Percentiles rank a stretch among this genome's conserved stretches.
phyloP scores from a whole-genome alignment of 495 filamentous ascomycete genomes.

The Hypoxylon subgilvum region DNA sequence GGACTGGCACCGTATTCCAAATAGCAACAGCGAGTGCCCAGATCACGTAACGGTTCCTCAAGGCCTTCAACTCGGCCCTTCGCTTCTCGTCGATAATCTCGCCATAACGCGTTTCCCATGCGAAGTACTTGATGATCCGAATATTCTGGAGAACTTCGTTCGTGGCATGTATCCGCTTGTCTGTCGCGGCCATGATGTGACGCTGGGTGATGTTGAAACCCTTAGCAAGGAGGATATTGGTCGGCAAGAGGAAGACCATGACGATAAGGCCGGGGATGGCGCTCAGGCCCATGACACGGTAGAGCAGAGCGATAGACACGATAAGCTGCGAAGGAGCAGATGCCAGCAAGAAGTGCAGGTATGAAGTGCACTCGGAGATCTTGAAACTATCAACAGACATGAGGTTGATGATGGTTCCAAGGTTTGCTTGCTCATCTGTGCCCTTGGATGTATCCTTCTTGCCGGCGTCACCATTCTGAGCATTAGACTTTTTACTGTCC shows the following conservation, averaged over 20 bases:
- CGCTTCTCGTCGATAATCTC: slow-evolving; percentile 88
- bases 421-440: slow-evolving; percentile 76
- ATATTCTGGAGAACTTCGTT: slow-evolving; percentile 98
- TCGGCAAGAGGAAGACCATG: slow-evolving; percentile 84
- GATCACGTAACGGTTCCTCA: slow-evolving; percentile 83
- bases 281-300: slow-evolving; percentile 86
- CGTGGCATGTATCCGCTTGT: slow-evolving; percentile 94
- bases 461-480: slow-evolving; percentile 37
- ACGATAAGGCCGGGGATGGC: slow-evolving; percentile 93
- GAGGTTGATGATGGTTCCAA: slow-evolving; percentile 96
- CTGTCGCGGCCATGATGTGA: slow-evolving; percentile 89
- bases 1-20: slow-evolving; percentile 93
- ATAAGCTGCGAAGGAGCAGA: slow-evolving; percentile 82
- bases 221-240: slow-evolving; percentile 86
- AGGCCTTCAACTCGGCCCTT: slow-evolving; percentile 72
- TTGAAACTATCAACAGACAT: slow-evolving; percentile 99
- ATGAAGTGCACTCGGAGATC: slow-evolving; percentile 89
- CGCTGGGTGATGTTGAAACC: slow-evolving; percentile 85
- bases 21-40: slow-evolving; percentile 91
- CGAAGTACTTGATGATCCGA: slow-evolving; percentile 99
- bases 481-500: slow-evolving; percentile 45
- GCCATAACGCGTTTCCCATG: slow-evolving; percentile 94
- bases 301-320: slow-evolving; percentile 74
- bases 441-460: slow-evolving; percentile 46
- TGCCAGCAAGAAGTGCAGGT: slow-evolving; percentile 88